A percentile compares a stretch with the other conserved stretches of the same genome.
phyloP scores from a whole-genome alignment of 306 rosid species.

The Lathyrus tuberosus region DNA sequence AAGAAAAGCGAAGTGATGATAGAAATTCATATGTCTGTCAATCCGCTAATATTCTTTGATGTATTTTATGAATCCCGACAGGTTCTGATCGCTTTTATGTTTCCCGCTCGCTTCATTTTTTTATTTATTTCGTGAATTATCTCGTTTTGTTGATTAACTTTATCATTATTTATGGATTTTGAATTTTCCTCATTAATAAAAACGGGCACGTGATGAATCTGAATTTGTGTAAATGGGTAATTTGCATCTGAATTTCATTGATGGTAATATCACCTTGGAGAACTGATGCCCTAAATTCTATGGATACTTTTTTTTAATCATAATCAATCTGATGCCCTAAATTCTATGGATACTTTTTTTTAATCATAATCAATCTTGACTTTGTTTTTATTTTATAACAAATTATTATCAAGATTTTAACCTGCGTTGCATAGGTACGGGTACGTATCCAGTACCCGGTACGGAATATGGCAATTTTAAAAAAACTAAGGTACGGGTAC shows the following conservation, averaged over 20 bases:
- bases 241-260: conserved; percentile 56
- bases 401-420: too few relatives aligned
- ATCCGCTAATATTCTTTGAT: conserved; percentile 74
- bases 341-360: too few relatives aligned
- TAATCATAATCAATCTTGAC: too few relatives aligned
- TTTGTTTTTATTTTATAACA: too few relatives aligned
- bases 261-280: conserved; percentile 53
- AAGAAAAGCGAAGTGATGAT: too few relatives aligned
- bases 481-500: too few relatives aligned
- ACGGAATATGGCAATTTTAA: too few relatives aligned
- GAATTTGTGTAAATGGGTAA: conserved; percentile 44
- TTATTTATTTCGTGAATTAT: neutral
- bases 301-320: too few relatives aligned
- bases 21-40: conserved; percentile 54
- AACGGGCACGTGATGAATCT: conserved; percentile 50
- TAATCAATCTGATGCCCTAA: conserved; percentile 33
- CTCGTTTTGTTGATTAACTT: neutral
- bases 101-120: neutral
- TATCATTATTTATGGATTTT: neutral
- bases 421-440: too few relatives aligned
- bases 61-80: conserved; percentile 85
- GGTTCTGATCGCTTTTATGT: conserved; percentile 76
- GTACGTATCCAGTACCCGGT: too few relatives aligned
- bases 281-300: conserved; percentile 42
- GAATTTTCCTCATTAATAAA: neutral